These are phyloP conservation scores for Phaffomyces opuntiae DNA, from an alignment of 805 yeast species.

Conservation along the genomic window DNA sequence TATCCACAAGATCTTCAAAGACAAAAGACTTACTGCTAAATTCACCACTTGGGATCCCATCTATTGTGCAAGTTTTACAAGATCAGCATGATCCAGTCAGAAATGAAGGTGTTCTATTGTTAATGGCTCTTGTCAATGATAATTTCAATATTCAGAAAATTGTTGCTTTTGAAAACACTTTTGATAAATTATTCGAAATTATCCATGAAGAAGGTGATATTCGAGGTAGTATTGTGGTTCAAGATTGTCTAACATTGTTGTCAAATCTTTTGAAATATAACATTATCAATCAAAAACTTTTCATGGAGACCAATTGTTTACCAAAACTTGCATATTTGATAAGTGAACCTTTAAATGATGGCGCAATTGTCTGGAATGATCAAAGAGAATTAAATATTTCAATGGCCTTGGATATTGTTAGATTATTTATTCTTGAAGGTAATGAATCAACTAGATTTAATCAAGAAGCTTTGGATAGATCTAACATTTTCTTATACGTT, in stretches of 20 bases:
- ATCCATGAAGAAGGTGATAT: constrained; percentile 85
- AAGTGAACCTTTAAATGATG: constrained; percentile 47
- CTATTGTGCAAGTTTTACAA: constrained; percentile 55
- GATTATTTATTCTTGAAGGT: constrained; percentile 66
- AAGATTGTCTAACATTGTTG: constrained; percentile 76
- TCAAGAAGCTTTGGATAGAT: constrained; percentile 52
- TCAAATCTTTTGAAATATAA: constrained; percentile 71
- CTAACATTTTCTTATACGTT: constrained; percentile 59
- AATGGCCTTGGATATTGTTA: constrained; percentile 64
- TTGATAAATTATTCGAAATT: constrained; percentile 73
- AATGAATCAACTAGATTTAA: constrained; percentile 54
- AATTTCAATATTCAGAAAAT: constrained; percentile 84
- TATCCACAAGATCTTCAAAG: constrained; percentile 64
- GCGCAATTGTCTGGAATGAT: constrained; percentile 61
- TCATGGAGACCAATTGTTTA: constrained; percentile 77
- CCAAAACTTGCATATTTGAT: constrained; percentile 57
- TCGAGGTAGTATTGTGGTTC: constrained; percentile 83
- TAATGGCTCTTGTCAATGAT: constrained; percentile 75
- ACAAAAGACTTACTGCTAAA: constrained; percentile 68
- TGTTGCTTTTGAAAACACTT: constrained; percentile 91
- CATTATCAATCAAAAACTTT: constrained; percentile 82
- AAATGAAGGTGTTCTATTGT: constrained; percentile 78
- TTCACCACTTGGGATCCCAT: constrained; percentile 74
- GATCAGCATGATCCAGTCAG: constrained; percentile 78
- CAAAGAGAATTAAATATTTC: constrained; percentile 64